Conservation (phyloP, 768 basidiomycete genomes). For the Xerocomellus intermedius region DNA sequence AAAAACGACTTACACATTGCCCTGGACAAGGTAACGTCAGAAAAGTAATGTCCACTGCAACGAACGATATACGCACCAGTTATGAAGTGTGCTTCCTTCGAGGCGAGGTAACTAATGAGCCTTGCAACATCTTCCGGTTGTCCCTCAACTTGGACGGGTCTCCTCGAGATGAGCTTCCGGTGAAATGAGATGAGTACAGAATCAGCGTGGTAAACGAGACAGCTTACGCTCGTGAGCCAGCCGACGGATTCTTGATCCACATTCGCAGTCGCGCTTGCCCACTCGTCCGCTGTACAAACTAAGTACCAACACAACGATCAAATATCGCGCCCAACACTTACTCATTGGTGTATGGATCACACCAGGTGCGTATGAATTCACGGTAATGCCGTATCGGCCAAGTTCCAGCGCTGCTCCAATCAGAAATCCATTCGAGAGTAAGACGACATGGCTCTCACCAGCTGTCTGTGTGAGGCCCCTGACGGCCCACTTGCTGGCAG, state of each 20-base stretch:
- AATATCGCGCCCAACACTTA: slow-evolving; percentile 4
- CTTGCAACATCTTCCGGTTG: slow-evolving; percentile 33
- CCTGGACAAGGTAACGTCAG: not conserved
- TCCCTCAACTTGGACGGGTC: slow-evolving; percentile 18
- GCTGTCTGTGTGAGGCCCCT: slow-evolving; percentile 38
- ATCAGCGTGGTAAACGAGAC: not conserved
- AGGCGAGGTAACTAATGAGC: slow-evolving; percentile 34
- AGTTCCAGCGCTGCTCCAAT: slow-evolving; percentile 23
- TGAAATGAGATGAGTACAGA: too few relatives aligned
- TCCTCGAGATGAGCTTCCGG: too few relatives aligned
- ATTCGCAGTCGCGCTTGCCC: too few relatives aligned
- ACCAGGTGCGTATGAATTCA: slow-evolving; percentile 40
- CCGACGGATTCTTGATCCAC: not conserved
- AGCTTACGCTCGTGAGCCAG: not conserved
- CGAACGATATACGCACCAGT: slow-evolving; percentile 22
- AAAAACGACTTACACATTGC: too few relatives aligned
- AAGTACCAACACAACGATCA: not conserved
- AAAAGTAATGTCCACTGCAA: too few relatives aligned
- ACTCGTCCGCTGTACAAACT: not conserved
- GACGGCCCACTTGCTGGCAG: slow-evolving; percentile 39
- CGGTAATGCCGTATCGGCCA: slow-evolving; percentile 32
- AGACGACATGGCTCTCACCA: slow-evolving; percentile 20
- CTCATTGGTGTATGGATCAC: slow-evolving; percentile 30
- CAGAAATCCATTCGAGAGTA: not conserved
- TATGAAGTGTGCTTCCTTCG: slow-evolving; percentile 34